A percentile compares a stretch with the other conserved stretches of the same genome.
Conservation (phyloP, 805 yeast genomes). For the Lipomyces yamanashiensis region DNA sequence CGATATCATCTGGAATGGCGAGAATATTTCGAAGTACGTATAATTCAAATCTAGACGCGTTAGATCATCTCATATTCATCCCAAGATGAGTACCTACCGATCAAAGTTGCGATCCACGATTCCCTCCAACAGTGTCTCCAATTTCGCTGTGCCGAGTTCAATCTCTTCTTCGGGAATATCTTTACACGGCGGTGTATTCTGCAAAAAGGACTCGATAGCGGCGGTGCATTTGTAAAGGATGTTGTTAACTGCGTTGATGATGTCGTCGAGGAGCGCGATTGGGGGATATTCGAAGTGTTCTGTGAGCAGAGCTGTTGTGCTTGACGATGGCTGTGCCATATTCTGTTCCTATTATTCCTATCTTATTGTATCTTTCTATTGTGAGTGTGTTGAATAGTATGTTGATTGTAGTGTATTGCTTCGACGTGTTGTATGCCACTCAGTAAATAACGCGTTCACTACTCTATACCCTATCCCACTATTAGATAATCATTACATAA, state of each 20-base stretch:
- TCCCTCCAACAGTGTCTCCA: constrained; percentile 76
- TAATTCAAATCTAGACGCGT: constrained; percentile 59
- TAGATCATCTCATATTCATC: background rate
- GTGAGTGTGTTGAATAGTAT: no score
- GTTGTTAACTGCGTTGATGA: constrained; percentile 84
- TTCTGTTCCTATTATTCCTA: background rate
- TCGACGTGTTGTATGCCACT: background rate
- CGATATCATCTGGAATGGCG: constrained; percentile 66
- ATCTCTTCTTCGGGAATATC: constrained; percentile 46
- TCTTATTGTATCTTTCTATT: no score
- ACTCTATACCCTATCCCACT: background rate
- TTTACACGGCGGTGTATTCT: constrained; percentile 46
- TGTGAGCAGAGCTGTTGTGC: constrained; percentile 61
- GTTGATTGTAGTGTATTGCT: background rate
- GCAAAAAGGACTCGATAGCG: constrained; percentile 72
- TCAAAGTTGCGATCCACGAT: constrained; percentile 83
- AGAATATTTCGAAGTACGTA: constrained; percentile 79
- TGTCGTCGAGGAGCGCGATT: constrained; percentile 78
- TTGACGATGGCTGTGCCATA: constrained; percentile 27
- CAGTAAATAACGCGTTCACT: constrained; percentile 1
- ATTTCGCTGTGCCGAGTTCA: constrained; percentile 74
- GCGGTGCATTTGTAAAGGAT: constrained; percentile 80
- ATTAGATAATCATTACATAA: background rate
- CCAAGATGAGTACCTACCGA: constrained; percentile 44
- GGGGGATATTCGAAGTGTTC: constrained; percentile 90